phyloP scores from a whole-genome alignment of 164 flowering plant genomes.

The Litsea cubeba region DNA sequence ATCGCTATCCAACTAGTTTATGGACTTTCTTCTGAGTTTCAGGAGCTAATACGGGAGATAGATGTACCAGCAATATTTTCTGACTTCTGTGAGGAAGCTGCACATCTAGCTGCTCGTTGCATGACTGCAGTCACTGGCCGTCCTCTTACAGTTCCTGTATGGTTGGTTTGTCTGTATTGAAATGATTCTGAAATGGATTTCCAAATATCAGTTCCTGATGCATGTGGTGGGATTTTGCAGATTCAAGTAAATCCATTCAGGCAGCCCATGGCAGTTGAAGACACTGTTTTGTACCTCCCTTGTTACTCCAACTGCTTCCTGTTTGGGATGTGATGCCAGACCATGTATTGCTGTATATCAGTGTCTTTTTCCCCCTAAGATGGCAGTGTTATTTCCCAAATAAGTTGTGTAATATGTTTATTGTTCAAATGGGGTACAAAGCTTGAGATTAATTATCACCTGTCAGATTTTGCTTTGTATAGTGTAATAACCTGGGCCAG shows the following conservation, averaged over 20 bases:
- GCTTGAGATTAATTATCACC: too few relatives aligned
- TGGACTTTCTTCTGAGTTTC: conserved; percentile 12
- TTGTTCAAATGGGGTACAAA: too few relatives aligned
- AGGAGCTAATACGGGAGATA: conserved; percentile 66
- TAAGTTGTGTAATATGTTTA: not conserved
- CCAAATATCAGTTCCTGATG: not conserved
- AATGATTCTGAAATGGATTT: not conserved
- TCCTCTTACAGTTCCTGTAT: conserved; percentile 50
- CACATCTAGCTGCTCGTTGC: conserved; percentile 68
- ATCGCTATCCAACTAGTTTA: conserved; percentile 1
- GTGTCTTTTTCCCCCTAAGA: not conserved
- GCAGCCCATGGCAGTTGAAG: conserved; percentile 83
- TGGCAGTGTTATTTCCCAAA: not conserved
- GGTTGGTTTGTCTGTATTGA: conserved; percentile 10
- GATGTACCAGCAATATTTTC: conserved; percentile 72
- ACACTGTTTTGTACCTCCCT: conserved; percentile 61
- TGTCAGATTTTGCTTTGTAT: too few relatives aligned
- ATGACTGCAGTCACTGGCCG: conserved; percentile 39
- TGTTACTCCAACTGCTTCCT: conserved; percentile 88
- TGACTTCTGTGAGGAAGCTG: conserved; percentile 97
- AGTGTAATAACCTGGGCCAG: too few relatives aligned
- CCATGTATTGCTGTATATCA: not conserved
- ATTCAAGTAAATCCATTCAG: conserved; percentile 89
- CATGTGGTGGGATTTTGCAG: conserved; percentile 31
- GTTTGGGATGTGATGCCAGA: conserved; percentile 51